Evolutionary conservation across 1,284 basidiomycete genomes (phyloP).

Genomic region (Mrakiaceae sp.): DNA sequence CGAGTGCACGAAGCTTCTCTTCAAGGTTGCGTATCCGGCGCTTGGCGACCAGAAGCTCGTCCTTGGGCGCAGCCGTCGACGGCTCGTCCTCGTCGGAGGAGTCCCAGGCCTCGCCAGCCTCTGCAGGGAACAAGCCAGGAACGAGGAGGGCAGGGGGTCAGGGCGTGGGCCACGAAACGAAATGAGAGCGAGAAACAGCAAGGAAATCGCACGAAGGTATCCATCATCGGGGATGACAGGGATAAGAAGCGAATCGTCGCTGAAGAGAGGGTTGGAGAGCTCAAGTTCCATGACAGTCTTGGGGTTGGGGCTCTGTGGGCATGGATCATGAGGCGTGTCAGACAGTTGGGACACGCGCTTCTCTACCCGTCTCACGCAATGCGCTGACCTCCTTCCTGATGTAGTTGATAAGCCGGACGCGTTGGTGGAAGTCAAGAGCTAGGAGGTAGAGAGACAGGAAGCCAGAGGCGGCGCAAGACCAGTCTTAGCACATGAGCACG

Average conservation of each 20-base stretch:
- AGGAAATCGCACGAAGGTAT: constrained; percentile 56
- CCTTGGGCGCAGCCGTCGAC: background rate
- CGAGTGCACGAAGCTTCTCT: constrained; percentile 13
- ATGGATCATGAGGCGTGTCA: too few species aligned
- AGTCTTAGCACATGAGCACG: background rate
- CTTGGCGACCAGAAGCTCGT: constrained; percentile 8
- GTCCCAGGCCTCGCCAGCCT: constrained; percentile 7
- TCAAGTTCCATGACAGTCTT: constrained; percentile 38
- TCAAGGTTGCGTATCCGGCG: constrained; percentile 13
- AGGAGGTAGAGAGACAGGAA: background rate
- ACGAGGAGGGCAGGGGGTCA: too few species aligned
- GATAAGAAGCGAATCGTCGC: constrained; percentile 61
- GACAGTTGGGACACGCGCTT: too few species aligned
- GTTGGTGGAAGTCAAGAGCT: constrained; percentile 54
- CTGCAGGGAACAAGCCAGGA: background rate
- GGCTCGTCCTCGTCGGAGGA: constrained; percentile 10
- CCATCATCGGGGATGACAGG: constrained; percentile 75
- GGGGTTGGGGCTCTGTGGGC: too few species aligned
- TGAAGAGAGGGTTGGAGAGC: constrained; percentile 51
- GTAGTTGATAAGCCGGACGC: constrained; percentile 72
- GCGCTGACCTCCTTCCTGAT: constrained; percentile 56
- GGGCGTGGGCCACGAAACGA: too few species aligned
- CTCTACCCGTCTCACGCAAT: too few species aligned
- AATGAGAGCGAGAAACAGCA: constrained; percentile 4
- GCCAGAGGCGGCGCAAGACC: background rate